These are phyloP conservation scores for Sarcocystis neurona DNA, from an alignment of 169 alveolate species.

Conservation along the genomic window DNA sequence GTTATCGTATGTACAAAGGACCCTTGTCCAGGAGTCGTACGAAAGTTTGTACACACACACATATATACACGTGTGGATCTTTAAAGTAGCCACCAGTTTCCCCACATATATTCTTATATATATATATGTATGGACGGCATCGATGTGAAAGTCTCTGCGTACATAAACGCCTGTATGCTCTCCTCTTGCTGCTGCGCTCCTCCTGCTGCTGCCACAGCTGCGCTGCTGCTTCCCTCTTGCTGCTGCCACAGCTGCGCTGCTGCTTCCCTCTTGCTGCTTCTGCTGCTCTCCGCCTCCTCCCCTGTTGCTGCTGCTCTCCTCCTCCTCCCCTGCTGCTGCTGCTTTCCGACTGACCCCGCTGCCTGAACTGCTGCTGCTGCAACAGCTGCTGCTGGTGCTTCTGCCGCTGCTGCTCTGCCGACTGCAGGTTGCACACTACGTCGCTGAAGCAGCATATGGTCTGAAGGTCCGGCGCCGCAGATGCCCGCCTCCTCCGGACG, in stretches of 20 bases:
- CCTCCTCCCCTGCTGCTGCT: not conserved
- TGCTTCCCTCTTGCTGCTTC: not conserved
- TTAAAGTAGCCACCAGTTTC: not conserved
- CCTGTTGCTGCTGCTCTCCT: not conserved
- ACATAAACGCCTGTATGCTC: not conserved
- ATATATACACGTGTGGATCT: not conserved
- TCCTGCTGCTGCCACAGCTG: not conserved
- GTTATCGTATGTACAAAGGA: no score
- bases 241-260: not conserved
- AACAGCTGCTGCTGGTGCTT: not conserved
- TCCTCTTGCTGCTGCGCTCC: not conserved
- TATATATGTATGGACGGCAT: no score
- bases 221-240: not conserved
- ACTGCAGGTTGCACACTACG: slow-evolving; percentile 39
- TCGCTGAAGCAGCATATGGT: not conserved
- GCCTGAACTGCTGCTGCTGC: not conserved
- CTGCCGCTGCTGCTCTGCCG: no score
- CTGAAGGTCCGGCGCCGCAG: slow-evolving; percentile 2
- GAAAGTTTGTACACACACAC: not conserved
- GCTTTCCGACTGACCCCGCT: not conserved
- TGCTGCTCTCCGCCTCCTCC: not conserved
- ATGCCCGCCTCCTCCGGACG: slow-evolving; percentile 25
- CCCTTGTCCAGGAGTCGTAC: no score
- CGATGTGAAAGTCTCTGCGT: not conserved
- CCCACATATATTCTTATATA: not conserved